These are phyloP conservation scores for Chlorella sp. DNA, from an alignment of 139 green algal species.

Conservation along the genomic window DNA sequence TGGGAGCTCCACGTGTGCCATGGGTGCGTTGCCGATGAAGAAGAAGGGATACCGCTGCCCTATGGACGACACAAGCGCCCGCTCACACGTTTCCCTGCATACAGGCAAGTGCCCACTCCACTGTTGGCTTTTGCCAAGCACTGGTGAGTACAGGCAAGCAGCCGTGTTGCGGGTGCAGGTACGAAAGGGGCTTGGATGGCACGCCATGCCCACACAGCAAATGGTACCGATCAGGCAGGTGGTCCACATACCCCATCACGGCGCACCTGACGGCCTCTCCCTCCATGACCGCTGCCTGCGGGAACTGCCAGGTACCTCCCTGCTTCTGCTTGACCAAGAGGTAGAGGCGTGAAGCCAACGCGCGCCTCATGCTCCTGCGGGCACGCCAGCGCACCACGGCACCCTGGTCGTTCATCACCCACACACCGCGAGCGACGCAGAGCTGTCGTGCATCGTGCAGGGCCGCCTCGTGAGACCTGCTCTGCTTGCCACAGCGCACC, in stretches of 20 bases:
- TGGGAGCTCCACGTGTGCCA: constrained; percentile 19
- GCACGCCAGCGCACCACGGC: background rate
- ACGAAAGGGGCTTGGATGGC: background rate
- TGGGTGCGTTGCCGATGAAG: constrained; percentile 31
- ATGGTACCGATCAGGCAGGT: background rate
- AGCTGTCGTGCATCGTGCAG: too few relatives aligned
- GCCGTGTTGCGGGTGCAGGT: too few relatives aligned
- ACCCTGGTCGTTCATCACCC: background rate
- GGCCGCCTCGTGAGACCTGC: too few relatives aligned
- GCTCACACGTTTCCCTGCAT: constrained; percentile 24
- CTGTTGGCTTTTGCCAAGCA: too few relatives aligned
- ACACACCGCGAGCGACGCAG: background rate
- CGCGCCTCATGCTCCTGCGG: constrained; percentile 24
- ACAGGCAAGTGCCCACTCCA: background rate
- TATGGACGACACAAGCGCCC: constrained; percentile 14
- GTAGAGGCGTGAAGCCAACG: constrained; percentile 17
- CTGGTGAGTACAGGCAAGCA: background rate
- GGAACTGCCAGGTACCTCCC: constrained; percentile 23
- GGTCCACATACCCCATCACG: background rate
- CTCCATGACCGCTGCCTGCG: constrained; percentile 2
- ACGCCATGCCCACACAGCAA: background rate
- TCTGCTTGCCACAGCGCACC: too few relatives aligned
- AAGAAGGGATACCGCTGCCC: constrained; percentile 21
- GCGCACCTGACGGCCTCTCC: constrained; percentile 27
- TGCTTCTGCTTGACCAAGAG: constrained; percentile 17